Conservation (phyloP, 2,329 filamentous ascomycete genomes). For the Albophoma yamanashiensis region DNA sequence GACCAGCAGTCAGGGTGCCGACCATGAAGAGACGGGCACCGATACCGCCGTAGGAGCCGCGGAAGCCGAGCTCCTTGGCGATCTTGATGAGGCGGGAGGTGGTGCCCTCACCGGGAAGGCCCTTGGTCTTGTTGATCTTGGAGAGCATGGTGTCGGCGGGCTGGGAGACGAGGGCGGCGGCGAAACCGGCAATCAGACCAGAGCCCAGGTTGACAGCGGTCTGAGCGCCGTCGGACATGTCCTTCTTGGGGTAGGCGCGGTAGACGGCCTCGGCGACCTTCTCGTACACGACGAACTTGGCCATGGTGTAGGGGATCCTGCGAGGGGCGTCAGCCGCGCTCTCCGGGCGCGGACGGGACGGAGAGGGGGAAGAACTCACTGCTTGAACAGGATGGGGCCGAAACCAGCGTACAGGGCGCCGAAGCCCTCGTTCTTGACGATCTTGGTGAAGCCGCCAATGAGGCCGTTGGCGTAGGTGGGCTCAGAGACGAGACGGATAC, state of each 20-base stretch:
- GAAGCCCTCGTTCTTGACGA: slow-evolving; percentile 70
- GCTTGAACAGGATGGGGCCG: slow-evolving; percentile 66
- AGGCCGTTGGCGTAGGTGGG: slow-evolving; percentile 77
- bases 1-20: slow-evolving; percentile 65
- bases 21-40: slow-evolving; percentile 57
- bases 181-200: slow-evolving; percentile 54
- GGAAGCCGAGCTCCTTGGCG: slow-evolving; percentile 71
- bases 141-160: slow-evolving; percentile 88
- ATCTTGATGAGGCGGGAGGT: slow-evolving; percentile 78
- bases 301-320: slow-evolving; percentile 86
- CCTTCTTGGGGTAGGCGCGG: slow-evolving; percentile 58
- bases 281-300: slow-evolving; percentile 92
- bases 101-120: slow-evolving; percentile 75
- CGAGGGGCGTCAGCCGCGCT: background rate
- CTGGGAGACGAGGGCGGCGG: slow-evolving; percentile 77
- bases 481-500: slow-evolving; percentile 86
- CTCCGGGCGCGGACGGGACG: background rate
- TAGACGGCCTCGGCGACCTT: slow-evolving; percentile 72
- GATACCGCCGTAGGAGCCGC: slow-evolving; percentile 70
- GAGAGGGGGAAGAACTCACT: slow-evolving; percentile 18
- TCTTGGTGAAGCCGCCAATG: slow-evolving; percentile 71
- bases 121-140: slow-evolving; percentile 95
- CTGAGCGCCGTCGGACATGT: slow-evolving; percentile 56
- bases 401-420: slow-evolving; percentile 88
- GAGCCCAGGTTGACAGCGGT: slow-evolving; percentile 68